phyloP scores from a whole-genome alignment of 371 early-diverging fungal species.

The Fennellomyces sp. region DNA sequence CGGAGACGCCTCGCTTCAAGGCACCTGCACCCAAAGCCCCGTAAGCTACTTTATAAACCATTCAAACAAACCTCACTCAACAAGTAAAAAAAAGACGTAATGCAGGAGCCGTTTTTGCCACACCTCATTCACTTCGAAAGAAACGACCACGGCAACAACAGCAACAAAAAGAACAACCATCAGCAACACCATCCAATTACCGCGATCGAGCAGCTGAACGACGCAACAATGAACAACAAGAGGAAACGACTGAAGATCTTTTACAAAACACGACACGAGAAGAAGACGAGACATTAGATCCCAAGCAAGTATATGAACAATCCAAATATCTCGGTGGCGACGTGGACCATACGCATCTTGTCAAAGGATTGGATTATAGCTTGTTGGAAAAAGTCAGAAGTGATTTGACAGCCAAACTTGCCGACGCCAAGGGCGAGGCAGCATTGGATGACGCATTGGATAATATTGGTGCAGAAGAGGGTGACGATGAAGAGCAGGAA shows the following conservation, averaged over 20 bases:
- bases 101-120: constrained; percentile 46
- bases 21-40: constrained; percentile 50
- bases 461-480: neutral
- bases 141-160: constrained; percentile 35
- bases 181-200: constrained; percentile 44
- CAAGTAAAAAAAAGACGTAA: constrained; percentile 32
- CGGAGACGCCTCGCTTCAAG: constrained; percentile 33
- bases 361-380: constrained; percentile 89
- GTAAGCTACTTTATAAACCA: constrained; percentile 27
- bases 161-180: neutral
- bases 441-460: constrained; percentile 12
- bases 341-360: constrained; percentile 85
- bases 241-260: constrained; percentile 34
- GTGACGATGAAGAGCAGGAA: constrained; percentile 10
- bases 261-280: constrained; percentile 26
- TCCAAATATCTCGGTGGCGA: constrained; percentile 92
- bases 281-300: constrained; percentile 43
- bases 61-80: constrained; percentile 15
- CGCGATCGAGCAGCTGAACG: constrained; percentile 93
- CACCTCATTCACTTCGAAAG: constrained; percentile 44
- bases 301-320: constrained; percentile 69
- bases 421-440: constrained; percentile 11
- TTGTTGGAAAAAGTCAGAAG: constrained; percentile 71
- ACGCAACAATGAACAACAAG: constrained; percentile 54
- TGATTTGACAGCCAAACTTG: constrained; percentile 14